Percentiles rank a stretch among this genome's conserved stretches.
These are phyloP conservation scores for Orbilia ellipsospora DNA, from an alignment of 2,329 filamentous ascomycete genomes.

Conservation along the genomic window DNA sequence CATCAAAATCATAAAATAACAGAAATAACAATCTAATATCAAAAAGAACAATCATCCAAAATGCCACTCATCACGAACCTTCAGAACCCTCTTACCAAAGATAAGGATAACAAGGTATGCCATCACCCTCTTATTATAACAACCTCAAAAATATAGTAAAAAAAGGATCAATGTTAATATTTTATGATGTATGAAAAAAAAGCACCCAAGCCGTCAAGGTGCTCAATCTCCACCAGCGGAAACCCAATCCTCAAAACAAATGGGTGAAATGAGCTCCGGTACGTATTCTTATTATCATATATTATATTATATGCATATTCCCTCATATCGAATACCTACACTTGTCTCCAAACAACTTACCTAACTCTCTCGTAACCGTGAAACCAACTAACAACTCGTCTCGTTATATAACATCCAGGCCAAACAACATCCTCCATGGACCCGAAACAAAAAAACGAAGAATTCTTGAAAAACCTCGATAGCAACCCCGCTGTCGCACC, in stretches of 20 bases:
- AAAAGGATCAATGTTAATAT: too few species aligned
- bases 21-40: conserved; percentile 4
- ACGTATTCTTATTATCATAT: neutral
- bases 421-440: conserved; percentile 28
- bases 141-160: too few species aligned
- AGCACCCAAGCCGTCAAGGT: neutral
- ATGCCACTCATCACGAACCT: conserved; percentile 53
- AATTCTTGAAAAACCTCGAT: conserved; percentile 27
- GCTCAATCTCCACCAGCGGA: conserved; percentile 41
- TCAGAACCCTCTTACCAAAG: conserved; percentile 50
- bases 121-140: neutral
- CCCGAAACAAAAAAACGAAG: conserved; percentile 22
- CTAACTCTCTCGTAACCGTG: too few species aligned
- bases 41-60: neutral
- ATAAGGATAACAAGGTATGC: conserved; percentile 14
- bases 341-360: too few species aligned
- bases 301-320: too few species aligned
- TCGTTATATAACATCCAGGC: conserved; percentile 1
- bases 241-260: conserved; percentile 39
- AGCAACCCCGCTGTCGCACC: conserved; percentile 37
- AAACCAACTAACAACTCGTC: too few species aligned
- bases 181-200: neutral
- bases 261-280: conserved; percentile 34
- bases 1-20: neutral
- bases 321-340: too few species aligned